A percentile compares a stretch with the other conserved stretches of the same genome.
These are phyloP conservation scores for Ceratocystis huliohia DNA, from an alignment of 2,329 filamentous ascomycete species.

Conservation along the genomic window DNA sequence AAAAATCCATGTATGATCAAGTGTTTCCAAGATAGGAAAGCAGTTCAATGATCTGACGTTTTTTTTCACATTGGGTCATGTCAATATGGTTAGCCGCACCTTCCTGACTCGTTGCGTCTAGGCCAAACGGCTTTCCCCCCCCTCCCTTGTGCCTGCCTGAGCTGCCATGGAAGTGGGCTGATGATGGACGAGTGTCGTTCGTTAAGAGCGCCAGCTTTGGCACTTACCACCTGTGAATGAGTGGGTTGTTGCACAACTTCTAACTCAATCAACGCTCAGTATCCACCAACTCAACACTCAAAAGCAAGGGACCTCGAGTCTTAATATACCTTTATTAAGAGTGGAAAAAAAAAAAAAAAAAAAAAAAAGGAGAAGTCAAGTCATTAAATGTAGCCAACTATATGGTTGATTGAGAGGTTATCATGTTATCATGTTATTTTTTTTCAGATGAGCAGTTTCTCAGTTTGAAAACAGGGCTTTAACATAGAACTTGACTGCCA, in stretches of 20 bases:
- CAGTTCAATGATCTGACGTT: constrained; percentile 9
- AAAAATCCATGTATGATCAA: neutral
- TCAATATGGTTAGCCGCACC: neutral
- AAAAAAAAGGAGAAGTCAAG: neutral
- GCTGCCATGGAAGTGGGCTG: constrained; percentile 19
- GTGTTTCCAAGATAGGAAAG: constrained; percentile 2
- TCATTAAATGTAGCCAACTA: too few relatives aligned
- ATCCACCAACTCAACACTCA: neutral
- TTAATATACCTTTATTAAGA: neutral
- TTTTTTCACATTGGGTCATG: neutral
- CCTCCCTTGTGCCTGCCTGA: constrained; percentile 9
- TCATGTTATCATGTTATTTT: neutral
- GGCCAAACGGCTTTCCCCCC: neutral
- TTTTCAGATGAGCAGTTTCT: neutral
- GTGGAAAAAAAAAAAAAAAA: neutral
- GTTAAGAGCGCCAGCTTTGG: constrained; percentile 13
- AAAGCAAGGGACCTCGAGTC: neutral
- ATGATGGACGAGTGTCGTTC: constrained; percentile 20
- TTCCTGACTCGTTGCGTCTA: constrained; percentile 10
- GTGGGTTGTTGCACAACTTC: constrained; percentile 3
- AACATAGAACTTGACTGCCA: too few relatives aligned
- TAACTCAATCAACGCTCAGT: neutral
- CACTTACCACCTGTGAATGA: constrained; percentile 1
- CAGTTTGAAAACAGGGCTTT: neutral
- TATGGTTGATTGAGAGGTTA: neutral